Percentiles rank a stretch among this genome's conserved stretches.
These are phyloP conservation scores for Phytophthora cajani DNA, from an alignment of 352 stramenopile genomes.

Conservation along the genomic window DNA sequence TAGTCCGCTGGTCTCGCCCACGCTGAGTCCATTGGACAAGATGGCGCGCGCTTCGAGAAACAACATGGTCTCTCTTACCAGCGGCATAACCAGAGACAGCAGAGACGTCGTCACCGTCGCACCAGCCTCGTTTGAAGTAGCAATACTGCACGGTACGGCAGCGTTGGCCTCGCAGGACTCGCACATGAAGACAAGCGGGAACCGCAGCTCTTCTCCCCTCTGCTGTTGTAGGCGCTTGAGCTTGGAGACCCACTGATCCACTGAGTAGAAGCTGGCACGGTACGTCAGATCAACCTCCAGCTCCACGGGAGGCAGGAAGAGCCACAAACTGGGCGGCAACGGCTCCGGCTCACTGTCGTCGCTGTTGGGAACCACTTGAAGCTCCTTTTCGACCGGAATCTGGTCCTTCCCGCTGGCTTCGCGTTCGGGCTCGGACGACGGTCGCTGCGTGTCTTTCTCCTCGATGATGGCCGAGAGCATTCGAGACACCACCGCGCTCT, in stretches of 20 bases:
- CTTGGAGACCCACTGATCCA: conserved; percentile 55
- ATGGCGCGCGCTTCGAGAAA: conserved; percentile 65
- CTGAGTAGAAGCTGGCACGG: conserved; percentile 33
- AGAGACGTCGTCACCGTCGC: conserved; percentile 49
- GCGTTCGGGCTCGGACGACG: conserved; percentile 20
- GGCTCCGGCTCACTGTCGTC: conserved; percentile 28
- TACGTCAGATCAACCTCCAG: conserved; percentile 36
- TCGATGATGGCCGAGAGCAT: conserved; percentile 33
- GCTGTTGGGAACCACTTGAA: neutral
- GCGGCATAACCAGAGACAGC: conserved; percentile 62
- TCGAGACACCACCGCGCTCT: conserved; percentile 8
- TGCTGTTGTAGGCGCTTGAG: conserved; percentile 51
- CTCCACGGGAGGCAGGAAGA: conserved; percentile 61
- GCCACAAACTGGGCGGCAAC: conserved; percentile 64
- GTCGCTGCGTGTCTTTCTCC: conserved; percentile 14
- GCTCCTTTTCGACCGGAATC: conserved; percentile 1
- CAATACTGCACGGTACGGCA: conserved; percentile 30
- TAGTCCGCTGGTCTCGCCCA: conserved; percentile 52
- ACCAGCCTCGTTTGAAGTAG: conserved; percentile 32
- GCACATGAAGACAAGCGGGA: conserved; percentile 70
- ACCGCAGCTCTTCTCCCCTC: conserved; percentile 44
- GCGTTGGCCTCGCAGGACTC: conserved; percentile 43
- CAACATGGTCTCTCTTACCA: conserved; percentile 71
- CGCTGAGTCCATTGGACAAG: conserved; percentile 38
- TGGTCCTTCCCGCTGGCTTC: conserved; percentile 31